Evolutionary conservation across 2,329 filamentous ascomycete genomes (phyloP).

Genomic region (Drechslerella stenobrocha): DNA sequence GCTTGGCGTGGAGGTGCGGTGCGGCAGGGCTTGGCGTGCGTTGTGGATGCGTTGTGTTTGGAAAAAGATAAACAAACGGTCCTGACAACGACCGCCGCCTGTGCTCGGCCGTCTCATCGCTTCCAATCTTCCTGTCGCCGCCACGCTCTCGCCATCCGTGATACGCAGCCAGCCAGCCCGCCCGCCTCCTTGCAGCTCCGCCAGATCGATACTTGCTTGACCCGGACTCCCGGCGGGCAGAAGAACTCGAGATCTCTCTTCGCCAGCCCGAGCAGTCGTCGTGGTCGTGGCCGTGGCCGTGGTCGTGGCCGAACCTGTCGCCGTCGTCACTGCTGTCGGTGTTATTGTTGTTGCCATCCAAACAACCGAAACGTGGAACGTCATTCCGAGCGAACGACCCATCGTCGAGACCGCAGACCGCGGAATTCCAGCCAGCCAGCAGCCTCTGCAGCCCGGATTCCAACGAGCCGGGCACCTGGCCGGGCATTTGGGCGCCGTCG

Average conservation of each 20-base stretch:
- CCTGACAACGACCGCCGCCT: constrained; percentile 33
- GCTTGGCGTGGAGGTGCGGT: background rate
- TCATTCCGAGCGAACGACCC: background rate
- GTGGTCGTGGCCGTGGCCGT: background rate
- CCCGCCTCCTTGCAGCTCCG: background rate
- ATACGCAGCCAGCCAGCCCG: background rate
- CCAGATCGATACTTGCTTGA: too few species aligned
- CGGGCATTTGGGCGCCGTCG: background rate
- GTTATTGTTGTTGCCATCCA: background rate
- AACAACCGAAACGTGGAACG: background rate
- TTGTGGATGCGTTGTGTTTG: constrained; percentile 46
- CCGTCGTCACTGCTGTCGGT: background rate
- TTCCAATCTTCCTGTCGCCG: background rate
- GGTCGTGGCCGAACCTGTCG: background rate
- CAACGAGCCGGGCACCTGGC: background rate
- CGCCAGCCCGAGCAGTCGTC: background rate
- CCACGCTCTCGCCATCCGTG: too few species aligned
- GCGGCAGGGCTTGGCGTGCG: constrained; percentile 31
- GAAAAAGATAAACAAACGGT: constrained; percentile 48
- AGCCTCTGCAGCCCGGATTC: background rate
- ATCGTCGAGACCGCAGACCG: background rate
- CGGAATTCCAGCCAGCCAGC: background rate
- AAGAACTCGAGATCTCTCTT: background rate
- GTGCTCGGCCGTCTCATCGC: too few species aligned
- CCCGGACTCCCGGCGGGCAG: too few species aligned